Evolutionary conservation across 805 yeast species (phyloP), one percentile per base, ranked within the genome.

Genomic region (Candida caryicola): DNA sequence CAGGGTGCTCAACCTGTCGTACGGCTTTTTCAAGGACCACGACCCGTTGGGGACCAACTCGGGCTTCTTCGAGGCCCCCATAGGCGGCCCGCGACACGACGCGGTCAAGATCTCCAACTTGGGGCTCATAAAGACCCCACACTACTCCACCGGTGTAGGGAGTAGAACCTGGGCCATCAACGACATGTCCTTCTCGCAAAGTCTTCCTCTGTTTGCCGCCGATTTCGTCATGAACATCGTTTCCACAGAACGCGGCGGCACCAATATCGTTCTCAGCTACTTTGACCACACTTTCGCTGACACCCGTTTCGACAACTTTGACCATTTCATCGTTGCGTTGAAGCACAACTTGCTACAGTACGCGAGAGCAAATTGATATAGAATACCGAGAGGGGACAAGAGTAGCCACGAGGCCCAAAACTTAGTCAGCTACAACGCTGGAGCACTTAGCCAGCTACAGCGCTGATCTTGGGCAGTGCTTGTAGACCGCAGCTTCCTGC

Each of bases 131-230:
- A 52, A 51, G 4, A 33, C 51, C n/a, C 60, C 65, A 1, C 40
- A 41, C 4, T 31, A 32, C 16, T 10, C 25, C 10, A 21, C 25
- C 25, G 10, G 25, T 21, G 28, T 15, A 1, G 23, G 18, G 2
- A 37, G 38, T 0, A 36, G 42, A 2, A 39, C 45, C 4, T 62
- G 64, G 68, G 54, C 51, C 0, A 50, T 67, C 13, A 51, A 44
- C 3, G 56, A 65, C 35, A 34, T 65, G 44, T 46, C 61, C 3
- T 67, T 67, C 41, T 55, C 66, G 2, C 73, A 67, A 44, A 66
- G 63, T 34, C 31, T 65, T 32, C 57, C 70, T 1, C 60, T 66
- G 2, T 39, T 44, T 1, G 60, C 67, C 2, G 40, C 62, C 12
- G 71, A 67, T n/a, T 60, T 66, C 38, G 57, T 62, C 52, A 34